A percentile compares a stretch with the other conserved stretches of the same genome.
Evolutionary conservation across 768 basidiomycete genomes (phyloP).

Genomic region (Tulasnella sp.): DNA sequence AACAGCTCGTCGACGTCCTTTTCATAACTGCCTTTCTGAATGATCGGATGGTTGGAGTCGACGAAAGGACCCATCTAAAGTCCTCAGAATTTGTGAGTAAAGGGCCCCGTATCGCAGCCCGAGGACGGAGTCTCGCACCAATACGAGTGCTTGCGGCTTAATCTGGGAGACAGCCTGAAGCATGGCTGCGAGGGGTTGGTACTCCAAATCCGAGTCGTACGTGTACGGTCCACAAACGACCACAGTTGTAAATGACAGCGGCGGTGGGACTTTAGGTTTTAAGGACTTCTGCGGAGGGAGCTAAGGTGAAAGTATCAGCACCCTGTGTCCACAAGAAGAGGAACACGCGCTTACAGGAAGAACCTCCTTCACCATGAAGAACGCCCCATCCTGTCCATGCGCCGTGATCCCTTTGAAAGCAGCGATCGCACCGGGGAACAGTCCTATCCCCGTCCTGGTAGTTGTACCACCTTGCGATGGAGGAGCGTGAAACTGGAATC

Average conservation of each 20-base stretch:
- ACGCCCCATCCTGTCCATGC: constrained; percentile 74
- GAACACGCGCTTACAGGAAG: constrained; percentile 46
- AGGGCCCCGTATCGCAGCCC: background rate
- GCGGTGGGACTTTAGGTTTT: background rate
- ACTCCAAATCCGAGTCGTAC: constrained; percentile 60
- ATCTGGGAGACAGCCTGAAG: constrained; percentile 45
- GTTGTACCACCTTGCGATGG: background rate
- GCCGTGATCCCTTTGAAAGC: constrained; percentile 60
- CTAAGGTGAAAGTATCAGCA: constrained; percentile 27
- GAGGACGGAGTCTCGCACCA: constrained; percentile 37
- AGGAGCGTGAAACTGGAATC: constrained; percentile 51
- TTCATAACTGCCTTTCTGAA: constrained; percentile 66
- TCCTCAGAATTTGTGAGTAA: background rate
- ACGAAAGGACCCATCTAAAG: constrained; percentile 84
- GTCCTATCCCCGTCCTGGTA: constrained; percentile 43
- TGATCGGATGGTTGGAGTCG: constrained; percentile 58
- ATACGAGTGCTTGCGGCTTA: constrained; percentile 64
- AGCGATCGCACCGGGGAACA: constrained; percentile 85
- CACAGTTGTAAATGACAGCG: constrained; percentile 44
- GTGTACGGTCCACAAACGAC: constrained; percentile 85
- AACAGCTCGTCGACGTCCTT: constrained; percentile 57
- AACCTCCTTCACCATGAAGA: constrained; percentile 75
- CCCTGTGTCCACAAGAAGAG: background rate
- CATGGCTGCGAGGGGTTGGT: constrained; percentile 55
- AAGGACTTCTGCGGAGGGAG: constrained; percentile 44